These are phyloP conservation scores for Meyerozyma smithsonii DNA, from an alignment of 1,139 yeast species.

Conservation along the genomic window DNA sequence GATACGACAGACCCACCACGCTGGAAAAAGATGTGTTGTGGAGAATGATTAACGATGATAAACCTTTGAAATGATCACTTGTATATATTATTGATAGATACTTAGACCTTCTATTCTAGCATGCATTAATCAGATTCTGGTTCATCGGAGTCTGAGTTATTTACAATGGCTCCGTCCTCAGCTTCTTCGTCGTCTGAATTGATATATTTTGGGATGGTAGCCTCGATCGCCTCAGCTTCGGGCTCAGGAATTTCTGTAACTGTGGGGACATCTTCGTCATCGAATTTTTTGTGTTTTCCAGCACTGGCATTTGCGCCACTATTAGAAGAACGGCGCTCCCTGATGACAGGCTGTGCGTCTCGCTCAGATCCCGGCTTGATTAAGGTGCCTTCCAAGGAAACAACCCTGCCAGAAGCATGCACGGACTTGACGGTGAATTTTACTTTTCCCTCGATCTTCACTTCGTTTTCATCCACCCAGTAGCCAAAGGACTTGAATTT, in stretches of 20 bases:
- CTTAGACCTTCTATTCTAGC: background rate
- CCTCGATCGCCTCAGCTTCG: conserved; percentile 6
- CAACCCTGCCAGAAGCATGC: conserved; percentile 74
- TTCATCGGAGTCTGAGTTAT: conserved; percentile 28
- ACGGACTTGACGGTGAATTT: conserved; percentile 68
- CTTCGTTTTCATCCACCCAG: conserved; percentile 77
- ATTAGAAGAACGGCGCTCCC: conserved; percentile 25
- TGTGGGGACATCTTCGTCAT: conserved; percentile 23
- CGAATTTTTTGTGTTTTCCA: conserved; percentile 40
- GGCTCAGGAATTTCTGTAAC: conserved; percentile 25
- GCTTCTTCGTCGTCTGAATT: conserved; percentile 19
- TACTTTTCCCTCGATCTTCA: conserved; percentile 75
- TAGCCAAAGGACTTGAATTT: conserved; percentile 63
- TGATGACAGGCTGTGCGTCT: conserved; percentile 49
- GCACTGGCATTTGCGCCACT: conserved; percentile 11
- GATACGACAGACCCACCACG: conserved; percentile 32
- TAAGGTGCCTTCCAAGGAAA: conserved; percentile 82
- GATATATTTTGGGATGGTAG: conserved; percentile 15
- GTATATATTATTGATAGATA: background rate
- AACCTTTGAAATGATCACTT: conserved; percentile 12
- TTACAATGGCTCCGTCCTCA: conserved; percentile 25
- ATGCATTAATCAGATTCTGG: conserved; percentile 21
- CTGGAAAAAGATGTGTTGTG: conserved; percentile 60
- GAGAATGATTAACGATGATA: conserved; percentile 70
- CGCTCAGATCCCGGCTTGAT: conserved; percentile 56